Conservation (phyloP, 2,329 filamentous ascomycete genomes). For the Fusarium musae region DNA sequence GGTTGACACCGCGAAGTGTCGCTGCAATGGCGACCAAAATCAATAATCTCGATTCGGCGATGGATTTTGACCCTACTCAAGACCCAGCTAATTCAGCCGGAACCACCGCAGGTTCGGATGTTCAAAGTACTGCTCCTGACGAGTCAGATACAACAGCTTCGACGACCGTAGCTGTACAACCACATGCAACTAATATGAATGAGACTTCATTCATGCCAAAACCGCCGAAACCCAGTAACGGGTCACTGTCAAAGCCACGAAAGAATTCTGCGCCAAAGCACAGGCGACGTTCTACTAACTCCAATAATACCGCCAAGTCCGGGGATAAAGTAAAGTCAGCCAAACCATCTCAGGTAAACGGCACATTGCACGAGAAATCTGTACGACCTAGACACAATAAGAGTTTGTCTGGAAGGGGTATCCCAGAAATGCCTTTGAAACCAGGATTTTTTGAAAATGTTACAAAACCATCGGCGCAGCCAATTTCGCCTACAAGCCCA, state of each 20-base stretch:
- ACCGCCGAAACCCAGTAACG: conserved; percentile 15
- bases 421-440: conserved; percentile 51
- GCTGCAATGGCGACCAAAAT: conserved; percentile 58
- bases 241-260: conserved; percentile 18
- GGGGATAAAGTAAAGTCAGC: conserved; percentile 47
- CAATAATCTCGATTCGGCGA: conserved; percentile 15
- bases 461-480: conserved; percentile 38
- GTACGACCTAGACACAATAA: conserved; percentile 46
- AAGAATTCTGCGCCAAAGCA: conserved; percentile 43
- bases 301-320: conserved; percentile 39
- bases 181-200: background rate
- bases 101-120: background rate
- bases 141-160: background rate
- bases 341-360: conserved; percentile 46
- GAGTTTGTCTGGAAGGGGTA: conserved; percentile 41
- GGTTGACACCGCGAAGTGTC: conserved; percentile 71
- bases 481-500: background rate
- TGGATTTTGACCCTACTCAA: background rate
- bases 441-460: conserved; percentile 55
- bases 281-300: conserved; percentile 48
- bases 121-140: background rate
- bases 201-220: conserved; percentile 10
- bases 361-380: conserved; percentile 51
- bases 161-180: background rate
- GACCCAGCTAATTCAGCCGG: background rate